Evolutionary conservation across 148 eudicot species (phyloP).

Genomic region (Cornus florida): DNA sequence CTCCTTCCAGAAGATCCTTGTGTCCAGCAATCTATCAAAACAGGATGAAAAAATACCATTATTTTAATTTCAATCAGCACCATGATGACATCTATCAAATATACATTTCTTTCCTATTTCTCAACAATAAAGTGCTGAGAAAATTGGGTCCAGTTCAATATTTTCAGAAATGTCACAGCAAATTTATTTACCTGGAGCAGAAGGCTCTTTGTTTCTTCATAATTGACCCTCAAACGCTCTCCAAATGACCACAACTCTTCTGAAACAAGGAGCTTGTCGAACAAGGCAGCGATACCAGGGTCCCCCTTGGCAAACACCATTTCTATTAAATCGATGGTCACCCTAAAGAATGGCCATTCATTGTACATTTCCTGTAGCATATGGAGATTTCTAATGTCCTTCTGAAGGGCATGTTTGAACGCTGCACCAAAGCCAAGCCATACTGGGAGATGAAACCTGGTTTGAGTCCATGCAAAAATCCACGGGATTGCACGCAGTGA

Average conservation of each 20-base stretch:
- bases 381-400: conserved; percentile 65
- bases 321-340: conserved; percentile 89
- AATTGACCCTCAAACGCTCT: conserved; percentile 63
- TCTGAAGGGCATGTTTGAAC: conserved; percentile 60
- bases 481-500: conserved; percentile 98
- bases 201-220: conserved; percentile 68
- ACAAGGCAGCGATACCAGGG: conserved; percentile 88
- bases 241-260: conserved; percentile 87
- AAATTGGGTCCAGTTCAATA: background rate
- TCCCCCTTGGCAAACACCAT: conserved; percentile 99
- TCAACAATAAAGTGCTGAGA: background rate
- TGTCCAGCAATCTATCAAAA: conserved; percentile 83
- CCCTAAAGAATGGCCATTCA: conserved; percentile 97
- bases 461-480: conserved; percentile 99
- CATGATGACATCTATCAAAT: background rate
- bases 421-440: conserved; percentile 99
- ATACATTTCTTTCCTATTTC: background rate
- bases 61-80: too few relatives aligned
- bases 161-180: background rate
- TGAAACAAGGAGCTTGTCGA: conserved; percentile 87
- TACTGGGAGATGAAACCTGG: conserved; percentile 94
- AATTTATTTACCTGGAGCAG: conserved; percentile 68
- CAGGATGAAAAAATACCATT: background rate
- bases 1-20: conserved; percentile 81
- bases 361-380: conserved; percentile 94